Percentiles rank a stretch among this genome's conserved stretches.
Conservation (phyloP, 495 filamentous ascomycete species). For the Annulohypoxylon bovei region DNA sequence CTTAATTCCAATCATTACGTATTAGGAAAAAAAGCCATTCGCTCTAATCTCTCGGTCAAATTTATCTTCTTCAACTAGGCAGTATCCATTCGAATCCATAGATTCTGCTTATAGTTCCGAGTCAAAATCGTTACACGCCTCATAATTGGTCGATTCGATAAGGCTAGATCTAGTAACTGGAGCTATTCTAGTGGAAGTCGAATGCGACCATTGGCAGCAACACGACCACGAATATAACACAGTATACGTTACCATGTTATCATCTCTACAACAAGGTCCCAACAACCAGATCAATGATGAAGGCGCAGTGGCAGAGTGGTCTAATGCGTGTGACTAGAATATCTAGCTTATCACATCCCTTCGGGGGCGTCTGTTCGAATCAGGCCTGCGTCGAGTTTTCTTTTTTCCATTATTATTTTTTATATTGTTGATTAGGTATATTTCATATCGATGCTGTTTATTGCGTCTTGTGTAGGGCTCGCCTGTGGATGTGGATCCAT, state of each 20-base stretch:
- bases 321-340: constrained; percentile 1
- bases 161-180: neutral
- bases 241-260: neutral
- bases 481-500: neutral
- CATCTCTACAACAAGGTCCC: neutral
- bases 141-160: neutral
- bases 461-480: neutral
- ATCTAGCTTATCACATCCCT: neutral
- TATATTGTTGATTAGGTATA: neutral
- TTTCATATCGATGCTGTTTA: neutral
- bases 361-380: neutral
- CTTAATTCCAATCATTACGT: neutral
- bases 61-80: neutral
- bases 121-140: neutral
- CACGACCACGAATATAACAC: neutral
- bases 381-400: neutral
- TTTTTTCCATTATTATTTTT: neutral
- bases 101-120: neutral
- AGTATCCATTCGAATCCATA: neutral
- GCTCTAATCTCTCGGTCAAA: neutral
- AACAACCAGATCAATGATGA: neutral
- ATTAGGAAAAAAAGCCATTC: neutral
- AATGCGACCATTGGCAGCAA: neutral
- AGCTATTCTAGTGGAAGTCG: neutral
- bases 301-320: neutral